phyloP scores from a whole-genome alignment of 768 basidiomycete genomes.

The Brasilioporus rufonigricans region DNA sequence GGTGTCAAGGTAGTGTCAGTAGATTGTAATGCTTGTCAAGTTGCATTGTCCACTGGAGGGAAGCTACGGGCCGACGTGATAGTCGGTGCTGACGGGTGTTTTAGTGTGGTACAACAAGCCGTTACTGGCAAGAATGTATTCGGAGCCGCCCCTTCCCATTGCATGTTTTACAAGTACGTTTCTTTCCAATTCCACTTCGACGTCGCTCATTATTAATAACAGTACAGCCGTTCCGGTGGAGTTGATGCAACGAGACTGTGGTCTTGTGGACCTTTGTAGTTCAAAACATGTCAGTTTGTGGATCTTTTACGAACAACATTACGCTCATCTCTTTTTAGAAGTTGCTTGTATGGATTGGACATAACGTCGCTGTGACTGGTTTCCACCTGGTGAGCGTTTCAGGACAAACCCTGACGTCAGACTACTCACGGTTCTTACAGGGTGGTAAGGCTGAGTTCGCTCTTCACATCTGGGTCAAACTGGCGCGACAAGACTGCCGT shows the following conservation, averaged over 20 bases:
- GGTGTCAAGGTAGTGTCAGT: constrained; percentile 39
- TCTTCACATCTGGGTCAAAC: constrained; percentile 26
- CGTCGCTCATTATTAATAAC: background rate
- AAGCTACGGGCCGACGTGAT: constrained; percentile 49
- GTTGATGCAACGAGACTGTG: constrained; percentile 39
- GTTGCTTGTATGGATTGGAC: constrained; percentile 19
- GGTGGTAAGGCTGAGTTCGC: constrained; percentile 38
- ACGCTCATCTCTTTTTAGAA: constrained; percentile 10
- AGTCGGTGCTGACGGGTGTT: constrained; percentile 59
- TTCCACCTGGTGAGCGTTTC: constrained; percentile 21
- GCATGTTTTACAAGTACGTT: constrained; percentile 46
- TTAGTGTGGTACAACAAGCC: constrained; percentile 39
- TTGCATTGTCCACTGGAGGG: constrained; percentile 42
- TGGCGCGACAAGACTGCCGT: constrained; percentile 25
- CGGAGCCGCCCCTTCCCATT: constrained; percentile 20
- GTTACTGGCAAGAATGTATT: constrained; percentile 34
- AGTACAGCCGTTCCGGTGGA: constrained; percentile 43
- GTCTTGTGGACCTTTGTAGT: constrained; percentile 34
- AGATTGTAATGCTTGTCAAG: constrained; percentile 32
- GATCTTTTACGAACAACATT: background rate
- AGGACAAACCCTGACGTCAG: background rate
- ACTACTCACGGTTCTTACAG: constrained; percentile 24
- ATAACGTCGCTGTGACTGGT: constrained; percentile 20
- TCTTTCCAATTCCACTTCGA: background rate
- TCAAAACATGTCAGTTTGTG: constrained; percentile 15